Conservation (phyloP, 2,329 filamentous ascomycete species). For the Neoascochyta sp. region DNA sequence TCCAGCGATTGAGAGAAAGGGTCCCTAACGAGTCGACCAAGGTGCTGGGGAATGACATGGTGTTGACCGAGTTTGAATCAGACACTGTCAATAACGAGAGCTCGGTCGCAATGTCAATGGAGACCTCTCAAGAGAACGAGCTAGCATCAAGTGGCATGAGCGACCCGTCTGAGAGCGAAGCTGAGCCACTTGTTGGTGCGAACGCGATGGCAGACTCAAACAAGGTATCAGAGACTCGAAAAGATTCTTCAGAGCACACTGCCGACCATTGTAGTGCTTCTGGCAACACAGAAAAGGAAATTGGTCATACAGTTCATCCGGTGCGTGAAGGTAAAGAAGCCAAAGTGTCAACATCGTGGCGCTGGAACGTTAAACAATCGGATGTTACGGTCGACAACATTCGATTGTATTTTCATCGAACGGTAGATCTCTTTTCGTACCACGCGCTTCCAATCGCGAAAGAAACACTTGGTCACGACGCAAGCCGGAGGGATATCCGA, state of each 20-base stretch:
- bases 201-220: background rate
- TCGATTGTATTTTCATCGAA: conserved; percentile 9
- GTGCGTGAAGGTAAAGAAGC: conserved; percentile 7
- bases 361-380: conserved; percentile 17
- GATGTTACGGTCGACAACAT: conserved; percentile 3
- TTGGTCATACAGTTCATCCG: background rate
- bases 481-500: conserved; percentile 9
- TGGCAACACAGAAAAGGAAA: background rate
- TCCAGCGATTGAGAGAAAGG: background rate
- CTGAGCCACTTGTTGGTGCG: no score
- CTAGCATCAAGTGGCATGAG: background rate
- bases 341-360: conserved; percentile 14
- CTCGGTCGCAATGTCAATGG: background rate
- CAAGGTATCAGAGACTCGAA: background rate
- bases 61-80: background rate
- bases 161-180: background rate
- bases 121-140: background rate
- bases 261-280: background rate
- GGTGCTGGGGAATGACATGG: background rate
- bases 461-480: conserved; percentile 7
- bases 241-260: background rate
- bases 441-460: conserved; percentile 19
- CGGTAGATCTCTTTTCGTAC: conserved; percentile 22
- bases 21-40: conserved; percentile 1
- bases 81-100: background rate